phyloP scores from a whole-genome alignment of 1,139 yeast species.

The Pichiaceae sp. region DNA sequence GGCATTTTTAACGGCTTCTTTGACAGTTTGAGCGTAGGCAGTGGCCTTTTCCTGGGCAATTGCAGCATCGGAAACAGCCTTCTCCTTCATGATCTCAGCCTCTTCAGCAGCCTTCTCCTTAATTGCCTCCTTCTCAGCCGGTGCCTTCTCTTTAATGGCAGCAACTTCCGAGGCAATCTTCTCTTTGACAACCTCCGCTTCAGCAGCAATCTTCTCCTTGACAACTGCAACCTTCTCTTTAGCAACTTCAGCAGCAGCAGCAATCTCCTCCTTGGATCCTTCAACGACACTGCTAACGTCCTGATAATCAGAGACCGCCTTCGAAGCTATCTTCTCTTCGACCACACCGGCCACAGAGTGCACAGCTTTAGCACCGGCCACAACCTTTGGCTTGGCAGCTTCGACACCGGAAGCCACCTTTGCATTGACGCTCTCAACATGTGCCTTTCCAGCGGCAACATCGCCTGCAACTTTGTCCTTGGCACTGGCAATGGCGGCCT shows the following conservation, averaged over 20 bases:
- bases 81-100: neutral
- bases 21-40: conserved; percentile 1
- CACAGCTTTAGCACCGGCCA: neutral
- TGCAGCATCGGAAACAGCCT: neutral
- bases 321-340: conserved; percentile 1
- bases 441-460: neutral
- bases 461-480: conserved; percentile 1
- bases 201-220: neutral
- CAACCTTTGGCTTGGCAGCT: neutral
- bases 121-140: neutral
- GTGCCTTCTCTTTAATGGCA: neutral
- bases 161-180: neutral
- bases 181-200: neutral
- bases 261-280: no score
- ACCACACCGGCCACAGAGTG: neutral
- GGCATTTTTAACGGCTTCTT: conserved; percentile 3
- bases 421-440: no score
- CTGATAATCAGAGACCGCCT: no score
- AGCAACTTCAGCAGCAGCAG: neutral
- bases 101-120: conserved; percentile 1
- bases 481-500: neutral
- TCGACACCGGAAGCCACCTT: no score
- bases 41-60: neutral
- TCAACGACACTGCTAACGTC: no score
- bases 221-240: neutral